A percentile compares a stretch with the other conserved stretches of the same genome.
Conservation (phyloP, 225 moss, liverwort and hornwort genomes). For the Physcomitrellopsis africana region DNA sequence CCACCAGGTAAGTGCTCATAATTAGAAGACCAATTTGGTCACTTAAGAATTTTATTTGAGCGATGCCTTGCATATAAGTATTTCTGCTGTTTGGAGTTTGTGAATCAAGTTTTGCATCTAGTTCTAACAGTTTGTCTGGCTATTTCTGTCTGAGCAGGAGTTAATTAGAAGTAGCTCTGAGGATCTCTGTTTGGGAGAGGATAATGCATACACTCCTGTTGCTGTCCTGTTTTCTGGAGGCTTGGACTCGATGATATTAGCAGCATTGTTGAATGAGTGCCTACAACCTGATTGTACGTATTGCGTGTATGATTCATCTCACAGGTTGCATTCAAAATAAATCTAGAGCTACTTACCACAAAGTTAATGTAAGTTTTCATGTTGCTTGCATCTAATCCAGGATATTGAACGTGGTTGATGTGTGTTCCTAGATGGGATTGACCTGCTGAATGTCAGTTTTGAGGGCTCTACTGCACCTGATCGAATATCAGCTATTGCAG, state of each 20-base stretch:
- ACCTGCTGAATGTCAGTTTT: slow-evolving; percentile 96
- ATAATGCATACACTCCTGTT: slow-evolving; percentile 50
- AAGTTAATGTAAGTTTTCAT: not conserved
- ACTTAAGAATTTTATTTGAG: not conserved
- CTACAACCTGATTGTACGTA: slow-evolving; percentile 68
- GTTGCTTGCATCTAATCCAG: not conserved
- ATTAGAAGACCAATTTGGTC: not conserved
- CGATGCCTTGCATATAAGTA: not conserved
- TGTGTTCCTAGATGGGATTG: slow-evolving; percentile 67
- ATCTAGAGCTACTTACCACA: not conserved
- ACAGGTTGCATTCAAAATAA: not conserved
- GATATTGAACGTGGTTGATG: slow-evolving; percentile 2
- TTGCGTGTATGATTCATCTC: slow-evolving; percentile 10
- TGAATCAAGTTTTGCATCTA: not conserved
- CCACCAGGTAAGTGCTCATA: slow-evolving; percentile 40
- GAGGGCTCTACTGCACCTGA: slow-evolving; percentile 92
- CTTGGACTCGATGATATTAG: slow-evolving; percentile 97
- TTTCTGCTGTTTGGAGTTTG: not conserved
- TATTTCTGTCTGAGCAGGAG: slow-evolving; percentile 40
- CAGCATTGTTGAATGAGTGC: slow-evolving; percentile 78
- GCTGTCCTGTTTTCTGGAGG: slow-evolving; percentile 97
- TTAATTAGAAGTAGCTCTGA: slow-evolving; percentile 14
- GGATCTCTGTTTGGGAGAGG: slow-evolving; percentile 25
- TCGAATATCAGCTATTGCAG: slow-evolving; percentile 85
- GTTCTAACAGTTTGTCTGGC: not conserved